phyloP scores from a whole-genome alignment of 768 basidiomycete species.

The Tricholoma bakamatsutake region DNA sequence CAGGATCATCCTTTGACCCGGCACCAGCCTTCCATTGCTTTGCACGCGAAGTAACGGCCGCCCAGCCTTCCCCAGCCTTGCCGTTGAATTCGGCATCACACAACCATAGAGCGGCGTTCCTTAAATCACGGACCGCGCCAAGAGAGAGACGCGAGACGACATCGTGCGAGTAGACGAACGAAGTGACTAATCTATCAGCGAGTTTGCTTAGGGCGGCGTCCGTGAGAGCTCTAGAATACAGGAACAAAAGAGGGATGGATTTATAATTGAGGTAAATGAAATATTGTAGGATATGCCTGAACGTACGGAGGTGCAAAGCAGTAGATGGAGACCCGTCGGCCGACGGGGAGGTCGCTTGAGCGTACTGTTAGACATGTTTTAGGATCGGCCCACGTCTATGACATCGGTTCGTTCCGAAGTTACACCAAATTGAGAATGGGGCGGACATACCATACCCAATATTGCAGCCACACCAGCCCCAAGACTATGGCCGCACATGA shows the following conservation, averaged over 20 bases:
- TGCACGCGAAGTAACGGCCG: slow-evolving; percentile 41
- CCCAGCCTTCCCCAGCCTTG: slow-evolving; percentile 49
- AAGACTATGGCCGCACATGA: slow-evolving; percentile 79
- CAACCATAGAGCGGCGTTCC: slow-evolving; percentile 72
- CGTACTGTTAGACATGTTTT: slow-evolving; percentile 63
- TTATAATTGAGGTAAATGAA: neutral
- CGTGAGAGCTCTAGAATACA: slow-evolving; percentile 45
- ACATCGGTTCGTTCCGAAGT: neutral
- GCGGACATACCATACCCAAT: slow-evolving; percentile 55
- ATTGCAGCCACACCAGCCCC: slow-evolving; percentile 79
- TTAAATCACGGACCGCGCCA: slow-evolving; percentile 71
- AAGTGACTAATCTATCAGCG: slow-evolving; percentile 59
- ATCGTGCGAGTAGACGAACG: slow-evolving; percentile 80
- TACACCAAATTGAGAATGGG: neutral
- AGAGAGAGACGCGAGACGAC: slow-evolving; percentile 74
- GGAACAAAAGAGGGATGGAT: neutral
- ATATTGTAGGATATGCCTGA: neutral
- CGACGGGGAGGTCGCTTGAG: slow-evolving; percentile 65
- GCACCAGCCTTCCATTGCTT: slow-evolving; percentile 53
- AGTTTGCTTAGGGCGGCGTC: slow-evolving; percentile 56
- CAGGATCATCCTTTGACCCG: slow-evolving; percentile 46
- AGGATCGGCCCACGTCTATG: slow-evolving; percentile 83
- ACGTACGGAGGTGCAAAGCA: slow-evolving; percentile 78
- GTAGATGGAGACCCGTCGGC: slow-evolving; percentile 65
- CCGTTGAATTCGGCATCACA: slow-evolving; percentile 56